Base-by-base conservation (phyloP, 768 basidiomycete genomes). In the Roridomyces roridus region DNA sequence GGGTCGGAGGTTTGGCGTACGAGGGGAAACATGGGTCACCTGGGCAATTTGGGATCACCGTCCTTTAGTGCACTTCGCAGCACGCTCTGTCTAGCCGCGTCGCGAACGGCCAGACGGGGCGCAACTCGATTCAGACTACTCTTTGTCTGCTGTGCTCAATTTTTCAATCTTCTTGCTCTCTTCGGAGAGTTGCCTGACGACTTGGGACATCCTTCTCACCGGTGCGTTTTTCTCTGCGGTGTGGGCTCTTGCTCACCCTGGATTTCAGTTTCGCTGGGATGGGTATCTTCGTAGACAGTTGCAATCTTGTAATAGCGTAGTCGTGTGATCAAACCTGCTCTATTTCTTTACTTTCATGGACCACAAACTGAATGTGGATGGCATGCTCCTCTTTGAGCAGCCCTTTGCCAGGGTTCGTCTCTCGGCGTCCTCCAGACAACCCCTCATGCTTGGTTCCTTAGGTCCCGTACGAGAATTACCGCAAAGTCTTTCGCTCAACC, bases 391-490 rank as follows among this genome's bases (percentile, higher is more conserved):
- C 55, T 91, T 94, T 59, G 92, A 94, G 70, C 91, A 94, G 64
- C 91, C 91, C 0, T 92, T 94, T 71, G 83, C 82, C 15, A 78
- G 87, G 64, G 92, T 92, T 66, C 47, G 81, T 65, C 23, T 23
- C 51, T 31, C 18, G 40, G 18, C 3, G 20, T 44, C 29, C 15
- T 17, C 39, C 29, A 20, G 26, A 6, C 24, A 15, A 24, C 43
- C 47, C 24, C 45, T 49, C 23, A 25, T 29, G 25, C 20, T 43
- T n/a, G 17, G 43, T 37, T 34, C 11, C 26, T 35, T 62, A 96
- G 94, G 91, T 94, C 12, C 94, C 94, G 11, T 92, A 89, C 72
- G 94, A 96, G 76, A 90, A 90, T 64, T 91, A 93, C 67, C 87
- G 91, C 65, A 92, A 90, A 73, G 81, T 88, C n/a, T 95, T 96